Evolutionary conservation across 2,329 filamentous ascomycete genomes (phyloP).

Genomic region (Escovopsis sp.): DNA sequence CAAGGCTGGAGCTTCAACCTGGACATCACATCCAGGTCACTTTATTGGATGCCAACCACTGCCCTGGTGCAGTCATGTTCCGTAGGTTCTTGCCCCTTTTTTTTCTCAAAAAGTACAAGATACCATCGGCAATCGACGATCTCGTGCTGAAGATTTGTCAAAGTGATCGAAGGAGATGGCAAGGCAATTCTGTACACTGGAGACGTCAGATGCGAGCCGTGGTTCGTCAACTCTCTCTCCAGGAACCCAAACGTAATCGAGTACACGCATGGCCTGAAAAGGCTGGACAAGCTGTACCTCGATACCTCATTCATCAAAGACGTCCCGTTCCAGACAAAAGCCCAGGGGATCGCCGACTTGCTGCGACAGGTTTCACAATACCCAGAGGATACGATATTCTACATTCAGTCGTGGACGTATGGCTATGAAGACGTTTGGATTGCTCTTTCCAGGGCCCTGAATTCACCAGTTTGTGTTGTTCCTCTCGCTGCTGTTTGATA

Average conservation of each 20-base stretch:
- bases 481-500: background rate
- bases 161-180: conserved; percentile 57
- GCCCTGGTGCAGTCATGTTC: conserved; percentile 83
- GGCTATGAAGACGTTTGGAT: conserved; percentile 85
- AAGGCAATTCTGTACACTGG: conserved; percentile 77
- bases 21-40: conserved; percentile 62
- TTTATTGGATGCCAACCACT: conserved; percentile 84
- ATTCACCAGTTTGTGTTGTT: conserved; percentile 36
- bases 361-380: conserved; percentile 53
- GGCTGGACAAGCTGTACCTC: conserved; percentile 69
- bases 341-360: conserved; percentile 62
- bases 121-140: background rate
- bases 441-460: conserved; percentile 55
- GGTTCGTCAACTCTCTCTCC: conserved; percentile 64
- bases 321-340: conserved; percentile 43
- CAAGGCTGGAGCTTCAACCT: conserved; percentile 56
- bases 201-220: conserved; percentile 72
- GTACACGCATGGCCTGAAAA: conserved; percentile 51
- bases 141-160: too few relatives aligned
- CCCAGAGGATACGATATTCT: conserved; percentile 61
- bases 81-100: conserved; percentile 23
- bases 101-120: background rate
- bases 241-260: conserved; percentile 61
- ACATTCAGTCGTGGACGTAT: conserved; percentile 82
- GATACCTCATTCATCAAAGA: conserved; percentile 61